These are phyloP conservation scores for Metschnikowia peoriensis DNA, from an alignment of 805 yeast genomes.

Conservation along the genomic window DNA sequence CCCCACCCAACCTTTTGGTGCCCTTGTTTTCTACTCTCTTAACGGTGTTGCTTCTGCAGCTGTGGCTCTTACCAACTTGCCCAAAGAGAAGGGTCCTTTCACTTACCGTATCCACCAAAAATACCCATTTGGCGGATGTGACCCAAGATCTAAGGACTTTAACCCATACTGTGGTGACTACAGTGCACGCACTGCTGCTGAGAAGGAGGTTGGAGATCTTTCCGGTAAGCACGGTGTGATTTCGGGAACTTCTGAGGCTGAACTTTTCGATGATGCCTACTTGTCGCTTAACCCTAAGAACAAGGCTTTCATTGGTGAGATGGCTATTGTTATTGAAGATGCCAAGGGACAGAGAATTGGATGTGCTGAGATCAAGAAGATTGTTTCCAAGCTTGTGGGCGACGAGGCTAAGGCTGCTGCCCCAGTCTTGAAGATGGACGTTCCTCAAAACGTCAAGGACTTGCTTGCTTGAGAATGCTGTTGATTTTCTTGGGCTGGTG, in stretches of 20 bases:
- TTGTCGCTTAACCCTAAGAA: slow-evolving; percentile 7
- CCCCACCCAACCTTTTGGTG: neutral
- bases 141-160: neutral
- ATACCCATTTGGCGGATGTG: neutral
- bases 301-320: slow-evolving; percentile 3
- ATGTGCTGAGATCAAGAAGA: slow-evolving; percentile 1
- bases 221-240: slow-evolving; percentile 6
- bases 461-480: neutral
- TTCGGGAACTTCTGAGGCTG: neutral
- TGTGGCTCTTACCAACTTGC: neutral
- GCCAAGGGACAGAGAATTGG: neutral
- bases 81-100: neutral
- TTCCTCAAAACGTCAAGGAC: neutral
- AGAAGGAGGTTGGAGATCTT: slow-evolving; percentile 6
- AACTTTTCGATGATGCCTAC: neutral
- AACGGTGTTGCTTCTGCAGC: neutral
- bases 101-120: neutral
- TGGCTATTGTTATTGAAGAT: slow-evolving; percentile 2
- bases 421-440: neutral
- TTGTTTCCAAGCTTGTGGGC: neutral
- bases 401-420: slow-evolving; percentile 2
- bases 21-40: slow-evolving; percentile 1
- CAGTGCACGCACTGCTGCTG: slow-evolving; percentile 1
- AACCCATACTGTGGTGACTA: slow-evolving; percentile 4
- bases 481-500: neutral